Evolutionary conservation across 345 rosid species (phyloP).

Genomic region (Hibiscus trionum): DNA sequence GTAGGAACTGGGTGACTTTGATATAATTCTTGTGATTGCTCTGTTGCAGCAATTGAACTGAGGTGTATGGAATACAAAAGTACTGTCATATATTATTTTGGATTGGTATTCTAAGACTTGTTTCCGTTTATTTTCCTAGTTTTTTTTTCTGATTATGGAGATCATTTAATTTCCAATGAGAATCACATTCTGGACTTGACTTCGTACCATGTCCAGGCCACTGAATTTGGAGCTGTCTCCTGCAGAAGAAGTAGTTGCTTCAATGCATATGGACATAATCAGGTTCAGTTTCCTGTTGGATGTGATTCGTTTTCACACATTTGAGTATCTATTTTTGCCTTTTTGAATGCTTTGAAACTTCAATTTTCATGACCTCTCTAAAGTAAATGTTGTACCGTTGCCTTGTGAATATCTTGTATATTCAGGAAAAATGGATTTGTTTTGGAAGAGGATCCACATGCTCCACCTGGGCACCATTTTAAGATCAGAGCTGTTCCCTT

Average conservation of each 20-base stretch:
- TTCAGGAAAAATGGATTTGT: constrained; percentile 82
- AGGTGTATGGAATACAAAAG: background rate
- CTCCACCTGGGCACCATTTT: constrained; percentile 67
- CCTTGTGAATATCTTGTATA: background rate
- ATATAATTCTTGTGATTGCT: background rate
- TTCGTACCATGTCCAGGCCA: constrained; percentile 41
- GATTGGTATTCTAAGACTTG: background rate
- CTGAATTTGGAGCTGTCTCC: constrained; percentile 85
- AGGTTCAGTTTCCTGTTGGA: constrained; percentile 44
- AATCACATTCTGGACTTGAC: background rate
- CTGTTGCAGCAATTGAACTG: background rate
- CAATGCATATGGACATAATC: constrained; percentile 81
- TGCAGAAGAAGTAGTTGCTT: constrained; percentile 76
- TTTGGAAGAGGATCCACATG: constrained; percentile 73
- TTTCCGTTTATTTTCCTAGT: background rate
- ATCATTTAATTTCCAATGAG: background rate
- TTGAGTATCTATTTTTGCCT: background rate
- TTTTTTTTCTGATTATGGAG: background rate
- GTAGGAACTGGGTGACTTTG: background rate
- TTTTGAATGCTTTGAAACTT: constrained; percentile 2
- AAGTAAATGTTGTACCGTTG: background rate
- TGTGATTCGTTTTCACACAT: background rate
- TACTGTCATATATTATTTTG: background rate
- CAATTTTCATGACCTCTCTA: background rate
- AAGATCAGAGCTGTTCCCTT: constrained; percentile 76